These are phyloP conservation scores for Flammula alnicola DNA, from an alignment of 1,284 basidiomycete species.

Conservation along the genomic window DNA sequence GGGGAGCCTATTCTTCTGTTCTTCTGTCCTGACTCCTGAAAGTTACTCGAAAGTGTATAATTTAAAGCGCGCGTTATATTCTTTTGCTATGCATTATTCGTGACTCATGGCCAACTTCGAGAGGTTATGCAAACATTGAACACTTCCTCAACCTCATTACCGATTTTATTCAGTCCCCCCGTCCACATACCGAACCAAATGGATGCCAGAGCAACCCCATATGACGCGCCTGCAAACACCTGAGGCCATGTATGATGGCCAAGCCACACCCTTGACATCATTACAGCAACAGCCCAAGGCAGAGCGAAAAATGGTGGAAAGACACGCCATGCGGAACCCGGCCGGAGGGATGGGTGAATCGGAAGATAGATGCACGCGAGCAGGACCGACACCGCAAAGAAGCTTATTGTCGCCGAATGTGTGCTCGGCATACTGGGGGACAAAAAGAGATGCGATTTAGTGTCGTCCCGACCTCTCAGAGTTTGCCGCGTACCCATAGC, in stretches of 20 bases:
- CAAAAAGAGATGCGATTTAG: neutral
- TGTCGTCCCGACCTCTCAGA: neutral
- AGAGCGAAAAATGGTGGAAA: slow-evolving; percentile 51
- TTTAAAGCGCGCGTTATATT: no score
- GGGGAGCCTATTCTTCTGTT: no score
- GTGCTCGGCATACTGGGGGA: slow-evolving; percentile 76
- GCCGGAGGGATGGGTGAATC: slow-evolving; percentile 47
- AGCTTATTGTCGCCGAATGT: slow-evolving; percentile 79
- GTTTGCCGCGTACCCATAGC: slow-evolving; percentile 66
- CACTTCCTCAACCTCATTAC: slow-evolving; percentile 30
- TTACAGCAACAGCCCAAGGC: slow-evolving; percentile 60
- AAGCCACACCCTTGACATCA: slow-evolving; percentile 76
- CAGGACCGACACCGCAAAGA: slow-evolving; percentile 69
- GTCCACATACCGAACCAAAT: slow-evolving; percentile 71
- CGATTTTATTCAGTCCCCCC: slow-evolving; percentile 38
- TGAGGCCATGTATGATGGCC: slow-evolving; percentile 84
- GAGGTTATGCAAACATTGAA: slow-evolving; percentile 9
- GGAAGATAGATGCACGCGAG: slow-evolving; percentile 63
- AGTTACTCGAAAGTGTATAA: no score
- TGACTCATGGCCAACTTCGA: neutral
- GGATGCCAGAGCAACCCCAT: slow-evolving; percentile 60
- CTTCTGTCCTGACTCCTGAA: no score
- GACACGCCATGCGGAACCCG: slow-evolving; percentile 37
- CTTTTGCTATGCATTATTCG: no score
- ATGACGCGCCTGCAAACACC: slow-evolving; percentile 66